These are phyloP conservation scores for Thalassiosira hispida DNA, from an alignment of 352 stramenopile species.

Conservation along the genomic window DNA sequence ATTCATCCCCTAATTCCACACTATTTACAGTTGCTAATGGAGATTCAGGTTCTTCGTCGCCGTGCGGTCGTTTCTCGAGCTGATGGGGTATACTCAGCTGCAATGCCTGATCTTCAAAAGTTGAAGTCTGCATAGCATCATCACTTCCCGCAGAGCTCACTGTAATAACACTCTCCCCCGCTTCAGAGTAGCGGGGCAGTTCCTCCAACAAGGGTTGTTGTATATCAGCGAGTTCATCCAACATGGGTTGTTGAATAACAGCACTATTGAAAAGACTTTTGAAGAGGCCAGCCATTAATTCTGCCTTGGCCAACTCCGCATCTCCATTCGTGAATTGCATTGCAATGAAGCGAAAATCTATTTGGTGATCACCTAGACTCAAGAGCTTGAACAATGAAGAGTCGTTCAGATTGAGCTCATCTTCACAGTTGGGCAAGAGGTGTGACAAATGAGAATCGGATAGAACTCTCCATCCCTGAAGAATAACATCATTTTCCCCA, in stretches of 20 bases:
- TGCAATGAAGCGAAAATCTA: conserved; percentile 56
- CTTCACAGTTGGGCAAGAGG: conserved; percentile 8
- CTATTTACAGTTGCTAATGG: not conserved
- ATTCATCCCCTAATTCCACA: conserved; percentile 8
- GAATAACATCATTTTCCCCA: conserved; percentile 37
- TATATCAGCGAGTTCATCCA: conserved; percentile 2
- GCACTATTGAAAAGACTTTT: conserved; percentile 24
- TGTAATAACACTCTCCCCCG: too few species aligned
- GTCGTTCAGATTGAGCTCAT: conserved; percentile 27
- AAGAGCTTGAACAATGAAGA: conserved; percentile 23
- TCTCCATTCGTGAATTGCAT: conserved; percentile 61
- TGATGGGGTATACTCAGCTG: not conserved
- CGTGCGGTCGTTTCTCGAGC: not conserved
- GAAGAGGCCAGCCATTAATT: conserved; percentile 49
- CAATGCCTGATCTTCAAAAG: not conserved
- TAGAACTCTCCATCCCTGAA: conserved; percentile 56
- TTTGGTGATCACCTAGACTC: conserved; percentile 10
- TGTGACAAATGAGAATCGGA: conserved; percentile 52
- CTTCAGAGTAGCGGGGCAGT: too few species aligned
- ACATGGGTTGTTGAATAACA: conserved; percentile 4
- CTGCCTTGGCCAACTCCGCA: conserved; percentile 34
- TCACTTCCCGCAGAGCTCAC: conserved; percentile 5
- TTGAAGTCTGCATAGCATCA: conserved; percentile 5
- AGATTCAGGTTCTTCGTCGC: conserved; percentile 2
- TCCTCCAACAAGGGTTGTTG: not conserved